Evolutionary conservation across 129 eudicot genomes (phyloP).

Genomic region (Flaveria robusta): DNA sequence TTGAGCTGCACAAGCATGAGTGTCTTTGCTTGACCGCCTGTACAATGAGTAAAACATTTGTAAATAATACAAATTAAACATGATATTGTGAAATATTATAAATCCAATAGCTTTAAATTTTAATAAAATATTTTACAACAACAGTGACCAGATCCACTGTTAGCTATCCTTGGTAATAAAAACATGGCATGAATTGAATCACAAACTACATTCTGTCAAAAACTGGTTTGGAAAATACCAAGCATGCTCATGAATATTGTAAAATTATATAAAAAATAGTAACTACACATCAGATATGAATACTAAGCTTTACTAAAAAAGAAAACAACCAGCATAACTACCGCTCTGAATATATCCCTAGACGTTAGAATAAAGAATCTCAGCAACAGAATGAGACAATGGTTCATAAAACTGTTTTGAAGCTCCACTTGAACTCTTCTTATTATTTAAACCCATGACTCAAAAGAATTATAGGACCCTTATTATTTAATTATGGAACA

Average conservation of each 20-base stretch:
- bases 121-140: neutral
- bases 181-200: neutral
- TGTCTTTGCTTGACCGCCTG: slow-evolving; percentile 99
- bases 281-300: neutral
- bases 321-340: neutral
- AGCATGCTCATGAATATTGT: neutral
- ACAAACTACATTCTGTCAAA: neutral
- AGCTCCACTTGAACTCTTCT: no score
- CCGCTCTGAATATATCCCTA: no score
- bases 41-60: slow-evolving; percentile 12
- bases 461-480: no score
- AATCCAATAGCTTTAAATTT: neutral
- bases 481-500: no score
- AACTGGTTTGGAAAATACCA: neutral
- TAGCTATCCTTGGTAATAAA: neutral
- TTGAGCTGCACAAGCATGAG: slow-evolving; percentile 95
- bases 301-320: neutral
- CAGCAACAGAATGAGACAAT: neutral
- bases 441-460: no score
- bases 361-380: no score
- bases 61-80: neutral
- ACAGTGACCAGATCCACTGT: neutral
- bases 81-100: neutral
- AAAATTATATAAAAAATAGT: neutral
- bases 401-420: no score